These are phyloP conservation scores for Globisporangium barbulae DNA, from an alignment of 352 stramenopile species.

Conservation along the genomic window DNA sequence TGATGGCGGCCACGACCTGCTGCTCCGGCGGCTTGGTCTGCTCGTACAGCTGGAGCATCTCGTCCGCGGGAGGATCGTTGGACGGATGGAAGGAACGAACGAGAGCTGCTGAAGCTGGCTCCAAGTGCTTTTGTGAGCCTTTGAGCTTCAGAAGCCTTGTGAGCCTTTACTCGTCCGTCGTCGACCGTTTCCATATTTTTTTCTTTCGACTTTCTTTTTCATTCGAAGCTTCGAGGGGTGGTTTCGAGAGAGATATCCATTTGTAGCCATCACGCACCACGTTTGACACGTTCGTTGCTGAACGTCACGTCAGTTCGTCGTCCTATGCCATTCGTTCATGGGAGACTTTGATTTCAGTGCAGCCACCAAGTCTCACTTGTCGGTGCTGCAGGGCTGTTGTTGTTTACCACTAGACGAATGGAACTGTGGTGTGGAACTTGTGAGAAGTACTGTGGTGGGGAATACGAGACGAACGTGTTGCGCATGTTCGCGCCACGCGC, in stretches of 20 bases:
- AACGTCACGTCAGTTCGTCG: not conserved
- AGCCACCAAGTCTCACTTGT: no score
- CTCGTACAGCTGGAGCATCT: constrained; percentile 16
- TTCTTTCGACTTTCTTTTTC: not conserved
- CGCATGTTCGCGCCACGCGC: not conserved
- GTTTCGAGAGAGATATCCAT: not conserved
- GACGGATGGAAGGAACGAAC: not conserved
- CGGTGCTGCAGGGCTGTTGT: no score
- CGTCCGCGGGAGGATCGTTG: not conserved
- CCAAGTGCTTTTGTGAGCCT: not conserved
- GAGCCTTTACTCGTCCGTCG: not conserved
- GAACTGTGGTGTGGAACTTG: not conserved
- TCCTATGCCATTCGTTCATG: no score
- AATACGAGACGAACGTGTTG: not conserved
- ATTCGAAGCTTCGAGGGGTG: not conserved
- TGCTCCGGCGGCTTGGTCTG: constrained; percentile 18
- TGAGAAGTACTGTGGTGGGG: not conserved
- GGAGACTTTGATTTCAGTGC: no score
- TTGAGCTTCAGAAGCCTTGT: not conserved
- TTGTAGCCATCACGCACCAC: not conserved
- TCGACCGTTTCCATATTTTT: not conserved
- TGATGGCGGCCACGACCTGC: constrained; percentile 13
- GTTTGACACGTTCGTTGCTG: no score
- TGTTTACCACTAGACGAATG: no score
- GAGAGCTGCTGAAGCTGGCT: not conserved